phyloP scores from a whole-genome alignment of 441 rosid species.

The Geranium incanum region DNA sequence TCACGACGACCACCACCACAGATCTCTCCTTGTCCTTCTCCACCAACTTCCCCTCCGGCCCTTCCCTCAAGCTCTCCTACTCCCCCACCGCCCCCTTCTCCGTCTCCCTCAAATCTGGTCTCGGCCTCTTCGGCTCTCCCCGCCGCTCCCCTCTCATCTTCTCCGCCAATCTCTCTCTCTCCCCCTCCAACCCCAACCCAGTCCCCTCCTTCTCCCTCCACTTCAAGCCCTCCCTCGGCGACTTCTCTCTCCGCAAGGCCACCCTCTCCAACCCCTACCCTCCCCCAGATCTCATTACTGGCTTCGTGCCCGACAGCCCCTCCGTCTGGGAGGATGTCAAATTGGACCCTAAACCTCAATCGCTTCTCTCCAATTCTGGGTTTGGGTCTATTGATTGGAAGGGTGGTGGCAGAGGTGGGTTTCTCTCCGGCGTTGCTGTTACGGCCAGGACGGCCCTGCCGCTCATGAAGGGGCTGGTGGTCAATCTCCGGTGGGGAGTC shows the following conservation, averaged over 20 bases:
- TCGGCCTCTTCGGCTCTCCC: constrained; percentile 55
- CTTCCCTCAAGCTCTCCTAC: constrained; percentile 43
- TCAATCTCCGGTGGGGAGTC: constrained; percentile 41
- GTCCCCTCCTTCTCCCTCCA: constrained; percentile 47
- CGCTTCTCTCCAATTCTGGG: constrained; percentile 16
- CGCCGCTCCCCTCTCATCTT: constrained; percentile 41
- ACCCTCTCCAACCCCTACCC: constrained; percentile 31
- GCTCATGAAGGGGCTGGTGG: constrained; percentile 29
- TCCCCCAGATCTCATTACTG: constrained; percentile 15
- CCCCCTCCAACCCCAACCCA: constrained; percentile 21
- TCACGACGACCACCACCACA: constrained; percentile 5
- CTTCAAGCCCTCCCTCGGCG: constrained; percentile 49
- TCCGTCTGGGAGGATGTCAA: constrained; percentile 48
- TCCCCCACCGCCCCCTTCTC: constrained; percentile 36
- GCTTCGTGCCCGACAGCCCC: constrained; percentile 24
- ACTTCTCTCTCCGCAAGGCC: constrained; percentile 38
- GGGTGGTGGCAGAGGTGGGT: constrained; percentile 23
- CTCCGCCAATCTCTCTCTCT: constrained; percentile 38
- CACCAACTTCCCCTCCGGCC: constrained; percentile 48
- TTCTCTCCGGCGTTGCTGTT: constrained; percentile 29
- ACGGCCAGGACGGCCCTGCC: constrained; percentile 40
- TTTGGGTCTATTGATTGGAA: constrained; percentile 20
- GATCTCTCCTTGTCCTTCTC: constrained; percentile 39
- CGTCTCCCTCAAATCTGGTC: constrained; percentile 47
- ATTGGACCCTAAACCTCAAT: constrained; percentile 34